These are phyloP conservation scores for Blastocystis hominis DNA, from an alignment of 352 stramenopile species.

Conservation along the genomic window DNA sequence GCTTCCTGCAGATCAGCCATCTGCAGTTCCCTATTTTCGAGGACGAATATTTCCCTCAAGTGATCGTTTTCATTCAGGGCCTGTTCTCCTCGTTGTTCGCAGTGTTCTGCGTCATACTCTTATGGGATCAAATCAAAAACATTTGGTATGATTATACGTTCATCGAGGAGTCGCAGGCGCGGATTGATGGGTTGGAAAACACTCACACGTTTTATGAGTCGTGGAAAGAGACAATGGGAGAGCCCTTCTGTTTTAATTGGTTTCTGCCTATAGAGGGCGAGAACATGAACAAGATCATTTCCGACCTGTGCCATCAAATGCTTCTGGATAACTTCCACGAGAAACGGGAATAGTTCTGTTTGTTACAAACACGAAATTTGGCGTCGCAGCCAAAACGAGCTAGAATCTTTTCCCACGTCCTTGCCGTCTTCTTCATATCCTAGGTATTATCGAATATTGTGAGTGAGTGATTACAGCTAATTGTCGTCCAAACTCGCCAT, in stretches of 20 bases:
- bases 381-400: conserved; percentile 40
- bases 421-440: conserved; percentile 2
- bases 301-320: background rate
- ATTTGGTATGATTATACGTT: conserved; percentile 44
- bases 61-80: conserved; percentile 37
- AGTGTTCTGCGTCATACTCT: conserved; percentile 49
- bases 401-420: conserved; percentile 25
- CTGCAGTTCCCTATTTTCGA: conserved; percentile 27
- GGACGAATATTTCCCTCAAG: background rate
- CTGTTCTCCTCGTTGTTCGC: conserved; percentile 53
- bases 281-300: background rate
- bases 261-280: conserved; percentile 32
- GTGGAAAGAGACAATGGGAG: conserved; percentile 21
- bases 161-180: conserved; percentile 9
- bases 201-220: conserved; percentile 57
- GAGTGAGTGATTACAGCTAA: background rate
- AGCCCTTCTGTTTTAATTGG: conserved; percentile 48
- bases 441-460: background rate
- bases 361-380: conserved; percentile 4
- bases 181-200: conserved; percentile 58
- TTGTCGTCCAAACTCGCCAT: background rate
- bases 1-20: background rate
- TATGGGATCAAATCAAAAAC: conserved; percentile 47
- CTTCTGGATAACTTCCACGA: background rate
- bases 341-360: conserved; percentile 12